A percentile compares a stretch with the other conserved stretches of the same genome.
phyloP scores from a whole-genome alignment of 768 basidiomycete species.

The Suillus placidus region DNA sequence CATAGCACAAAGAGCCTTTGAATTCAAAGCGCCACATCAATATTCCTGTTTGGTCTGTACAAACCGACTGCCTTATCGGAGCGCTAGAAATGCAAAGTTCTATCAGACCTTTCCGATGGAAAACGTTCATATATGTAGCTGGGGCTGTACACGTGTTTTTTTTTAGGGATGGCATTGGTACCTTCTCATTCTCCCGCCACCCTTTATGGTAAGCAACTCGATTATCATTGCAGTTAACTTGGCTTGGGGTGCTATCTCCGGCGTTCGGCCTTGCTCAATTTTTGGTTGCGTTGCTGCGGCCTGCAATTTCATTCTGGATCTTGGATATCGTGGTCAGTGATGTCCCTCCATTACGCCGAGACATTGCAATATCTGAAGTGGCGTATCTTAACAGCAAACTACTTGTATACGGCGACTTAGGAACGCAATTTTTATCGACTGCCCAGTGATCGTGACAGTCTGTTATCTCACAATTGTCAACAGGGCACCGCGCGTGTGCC shows the following conservation, averaged over 20 bases:
- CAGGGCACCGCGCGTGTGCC: neutral
- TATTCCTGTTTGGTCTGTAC: constrained; percentile 24
- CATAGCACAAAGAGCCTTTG: neutral
- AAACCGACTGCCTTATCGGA: constrained; percentile 24
- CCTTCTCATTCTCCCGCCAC: constrained; percentile 18
- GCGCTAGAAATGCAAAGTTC: constrained; percentile 8
- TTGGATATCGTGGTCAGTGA: neutral
- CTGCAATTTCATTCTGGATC: neutral
- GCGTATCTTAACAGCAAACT: neutral
- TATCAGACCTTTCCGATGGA: constrained; percentile 37
- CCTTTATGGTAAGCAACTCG: constrained; percentile 16
- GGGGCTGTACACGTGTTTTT: constrained; percentile 9
- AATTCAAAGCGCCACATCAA: constrained; percentile 2
- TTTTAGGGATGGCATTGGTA: neutral
- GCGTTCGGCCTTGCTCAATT: neutral
- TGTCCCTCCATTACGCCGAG: constrained; percentile 1
- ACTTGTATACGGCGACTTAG: neutral
- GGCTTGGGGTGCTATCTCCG: constrained; percentile 19
- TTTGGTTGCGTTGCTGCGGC: neutral
- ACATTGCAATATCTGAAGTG: neutral
- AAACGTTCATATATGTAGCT: constrained; percentile 10
- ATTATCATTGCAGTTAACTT: neutral
- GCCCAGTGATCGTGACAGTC: neutral
- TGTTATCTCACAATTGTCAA: constrained; percentile 6
- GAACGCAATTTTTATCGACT: neutral